Base-by-base conservation (phyloP, 108 stramenopile genomes). In the Skeletonema tropicum region DNA sequence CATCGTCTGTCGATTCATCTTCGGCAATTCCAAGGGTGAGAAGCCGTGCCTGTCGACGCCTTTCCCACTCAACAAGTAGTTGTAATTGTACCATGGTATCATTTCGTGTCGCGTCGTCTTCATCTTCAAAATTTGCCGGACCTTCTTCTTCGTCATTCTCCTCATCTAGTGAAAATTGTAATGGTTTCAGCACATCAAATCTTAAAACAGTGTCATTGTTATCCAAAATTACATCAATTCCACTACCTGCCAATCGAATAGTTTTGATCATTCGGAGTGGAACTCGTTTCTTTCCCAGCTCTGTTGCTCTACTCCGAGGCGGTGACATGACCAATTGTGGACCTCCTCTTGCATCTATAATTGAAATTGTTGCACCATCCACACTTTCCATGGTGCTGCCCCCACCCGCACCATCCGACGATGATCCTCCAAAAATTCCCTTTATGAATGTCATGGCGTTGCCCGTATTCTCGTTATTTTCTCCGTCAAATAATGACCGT, bases 61-160 rank as follows among this genome's bases (percentile, higher is more conserved):
- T 68, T 73, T 92, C 88, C 92, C 92, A 92, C 60, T 90, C 85
- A 31, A 90, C 70, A 62, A 92, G 59, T n/a, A 85, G 81, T 49
- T 84, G 70, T 33, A 92, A 70, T 57, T 92, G 83, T 48, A 76
- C 66, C 26, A 83, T 36, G 64, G 85, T 46, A 64, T 76, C 63
- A 60, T 83, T 19, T 32, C 68, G 48, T 64, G 83, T 42, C n/a
- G 69, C 66, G 74, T 87, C 83, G 68, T 75, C 36, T 45, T 85
- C 74, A 76, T 87, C 45, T 58, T 83, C 62, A 61, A 59, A 38
- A 3, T 35, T 17, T 48, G 71, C 70, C 26, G 21, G 25, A 25
- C 68, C 60, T 48, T 71, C 59, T 60, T 70, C 73, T 68, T 68
- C 70, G 5, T 69, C 32, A 25, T 35, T 7, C 5, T 35, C 33